Conservation (phyloP, 140 eudicot genomes). For the Ambrosia hybrid region DNA sequence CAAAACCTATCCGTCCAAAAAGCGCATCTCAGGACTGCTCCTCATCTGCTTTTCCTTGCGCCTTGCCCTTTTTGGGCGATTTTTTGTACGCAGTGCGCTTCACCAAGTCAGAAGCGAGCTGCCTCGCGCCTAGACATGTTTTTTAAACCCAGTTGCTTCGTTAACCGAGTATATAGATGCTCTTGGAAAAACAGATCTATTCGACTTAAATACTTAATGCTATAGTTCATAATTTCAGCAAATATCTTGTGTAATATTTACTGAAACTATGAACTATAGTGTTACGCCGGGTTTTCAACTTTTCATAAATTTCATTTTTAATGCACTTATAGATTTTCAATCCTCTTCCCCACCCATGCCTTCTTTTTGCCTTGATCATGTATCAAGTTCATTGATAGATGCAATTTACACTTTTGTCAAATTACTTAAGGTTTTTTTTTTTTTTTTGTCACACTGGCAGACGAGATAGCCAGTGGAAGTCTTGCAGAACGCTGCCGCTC, state of each 20-base stretch:
- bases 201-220: not conserved
- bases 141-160: not conserved
- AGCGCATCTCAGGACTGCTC: too few relatives aligned
- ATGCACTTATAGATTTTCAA: not conserved
- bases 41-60: too few relatives aligned
- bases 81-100: too few relatives aligned
- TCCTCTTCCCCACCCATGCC: not conserved
- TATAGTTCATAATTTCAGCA: not conserved
- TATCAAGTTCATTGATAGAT: constrained; percentile 8
- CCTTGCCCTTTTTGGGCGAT: too few relatives aligned
- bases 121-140: too few relatives aligned
- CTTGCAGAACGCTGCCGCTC: constrained; percentile 31
- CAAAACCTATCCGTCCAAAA: too few relatives aligned
- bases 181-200: not conserved
- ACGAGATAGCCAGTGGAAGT: constrained; percentile 31
- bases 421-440: constrained; percentile 2
- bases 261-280: not conserved
- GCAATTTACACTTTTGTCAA: constrained; percentile 14
- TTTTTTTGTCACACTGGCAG: constrained; percentile 28
- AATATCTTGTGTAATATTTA: not conserved
- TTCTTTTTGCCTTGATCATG: constrained; percentile 4
- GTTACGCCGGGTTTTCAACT: not conserved
- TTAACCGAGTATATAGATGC: not conserved
- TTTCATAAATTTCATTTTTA: not conserved
- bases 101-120: too few relatives aligned